These are phyloP conservation scores for Phaeosphaeria sp. DNA, from an alignment of 2,329 filamentous ascomycete genomes.

Conservation along the genomic window DNA sequence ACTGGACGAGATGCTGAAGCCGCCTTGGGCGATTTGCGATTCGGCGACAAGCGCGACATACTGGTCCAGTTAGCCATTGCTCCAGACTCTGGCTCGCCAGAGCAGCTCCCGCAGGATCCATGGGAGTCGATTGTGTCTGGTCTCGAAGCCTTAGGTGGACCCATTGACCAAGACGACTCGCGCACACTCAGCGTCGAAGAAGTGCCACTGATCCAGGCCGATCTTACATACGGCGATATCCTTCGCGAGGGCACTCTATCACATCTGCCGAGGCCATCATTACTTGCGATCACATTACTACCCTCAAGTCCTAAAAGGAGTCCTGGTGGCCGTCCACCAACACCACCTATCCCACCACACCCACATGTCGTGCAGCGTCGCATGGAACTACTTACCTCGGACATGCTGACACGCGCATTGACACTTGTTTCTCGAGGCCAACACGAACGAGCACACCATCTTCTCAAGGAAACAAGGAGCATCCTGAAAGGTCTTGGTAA, in stretches of 20 bases:
- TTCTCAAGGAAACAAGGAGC: constrained; percentile 89
- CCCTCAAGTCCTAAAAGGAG: constrained; percentile 71
- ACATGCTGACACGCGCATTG: constrained; percentile 93
- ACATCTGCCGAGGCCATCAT: constrained; percentile 85
- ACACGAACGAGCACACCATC: constrained; percentile 90
- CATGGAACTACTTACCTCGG: constrained; percentile 96
- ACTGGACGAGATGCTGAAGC: constrained; percentile 95
- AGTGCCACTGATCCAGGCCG: constrained; percentile 91
- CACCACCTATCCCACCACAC: constrained; percentile 87
- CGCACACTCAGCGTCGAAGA: constrained; percentile 88
- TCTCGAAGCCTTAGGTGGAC: constrained; percentile 87
- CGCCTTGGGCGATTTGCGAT: constrained; percentile 86
- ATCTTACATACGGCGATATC: constrained; percentile 92
- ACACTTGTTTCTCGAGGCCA: constrained; percentile 90
- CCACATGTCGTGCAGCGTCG: constrained; percentile 93
- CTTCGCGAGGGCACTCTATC: constrained; percentile 85
- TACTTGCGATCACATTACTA: constrained; percentile 95
- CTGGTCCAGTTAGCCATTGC: constrained; percentile 92
- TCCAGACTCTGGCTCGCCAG: constrained; percentile 81
- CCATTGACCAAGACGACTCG: constrained; percentile 84
- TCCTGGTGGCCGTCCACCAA: constrained; percentile 56
- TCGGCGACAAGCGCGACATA: constrained; percentile 94
- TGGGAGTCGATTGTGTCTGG: constrained; percentile 98
- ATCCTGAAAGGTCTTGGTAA: constrained; percentile 97
- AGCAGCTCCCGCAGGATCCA: constrained; percentile 87